Evolutionary conservation across 192 early-diverging fungal genomes (phyloP).

Genomic region (Entomortierella lignicola): DNA sequence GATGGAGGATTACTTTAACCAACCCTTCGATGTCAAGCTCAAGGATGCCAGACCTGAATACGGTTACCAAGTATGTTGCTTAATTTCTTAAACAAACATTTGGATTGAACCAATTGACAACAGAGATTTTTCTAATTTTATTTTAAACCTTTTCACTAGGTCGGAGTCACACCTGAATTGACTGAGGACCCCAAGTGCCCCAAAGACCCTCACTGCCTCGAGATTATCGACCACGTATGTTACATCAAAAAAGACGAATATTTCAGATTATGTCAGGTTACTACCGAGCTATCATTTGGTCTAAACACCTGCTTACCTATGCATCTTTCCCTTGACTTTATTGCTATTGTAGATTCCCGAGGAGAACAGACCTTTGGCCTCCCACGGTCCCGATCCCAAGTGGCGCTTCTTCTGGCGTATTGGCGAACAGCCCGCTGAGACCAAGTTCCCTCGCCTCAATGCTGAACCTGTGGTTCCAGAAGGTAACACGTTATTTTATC

Average conservation of each 20-base stretch:
- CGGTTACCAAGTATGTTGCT: conserved; percentile 56
- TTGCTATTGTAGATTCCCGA: conserved; percentile 51
- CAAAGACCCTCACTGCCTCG: conserved; percentile 66
- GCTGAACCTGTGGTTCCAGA: conserved; percentile 72
- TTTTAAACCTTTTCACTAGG: conserved; percentile 7
- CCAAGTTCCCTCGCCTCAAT: conserved; percentile 71
- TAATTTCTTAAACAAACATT: conserved; percentile 4
- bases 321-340: neutral
- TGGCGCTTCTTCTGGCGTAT: conserved; percentile 82
- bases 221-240: conserved; percentile 60
- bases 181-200: conserved; percentile 75
- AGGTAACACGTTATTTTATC: conserved; percentile 43
- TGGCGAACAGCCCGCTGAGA: conserved; percentile 63
- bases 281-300: neutral
- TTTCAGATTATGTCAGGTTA: neutral
- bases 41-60: conserved; percentile 72
- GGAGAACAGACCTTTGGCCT: conserved; percentile 66
- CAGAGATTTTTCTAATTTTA: neutral
- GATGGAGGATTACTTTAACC: conserved; percentile 79
- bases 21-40: conserved; percentile 69
- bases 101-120: conserved; percentile 1
- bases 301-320: neutral
- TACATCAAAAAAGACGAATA: neutral
- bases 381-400: conserved; percentile 72
- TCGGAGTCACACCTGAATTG: conserved; percentile 73